A percentile compares a stretch with the other conserved stretches of the same genome.
These are phyloP conservation scores for Aspergillus vadensis DNA, from an alignment of 2,329 filamentous ascomycete genomes.

Conservation along the genomic window DNA sequence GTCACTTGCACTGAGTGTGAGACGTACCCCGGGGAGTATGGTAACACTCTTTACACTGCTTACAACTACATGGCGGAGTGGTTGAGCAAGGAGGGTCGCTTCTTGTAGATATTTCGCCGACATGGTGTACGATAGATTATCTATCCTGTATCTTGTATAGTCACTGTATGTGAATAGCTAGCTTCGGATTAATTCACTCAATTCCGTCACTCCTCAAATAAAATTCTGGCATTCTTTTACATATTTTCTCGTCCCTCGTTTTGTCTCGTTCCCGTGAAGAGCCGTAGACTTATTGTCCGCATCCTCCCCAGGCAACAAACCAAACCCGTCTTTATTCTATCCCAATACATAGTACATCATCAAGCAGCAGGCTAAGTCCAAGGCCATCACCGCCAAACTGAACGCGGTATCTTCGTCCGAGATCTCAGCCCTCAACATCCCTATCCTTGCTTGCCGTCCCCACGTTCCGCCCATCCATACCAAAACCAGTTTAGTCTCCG, in stretches of 20 bases:
- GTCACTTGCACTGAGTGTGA: constrained; percentile 1
- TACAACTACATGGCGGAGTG: constrained; percentile 2
- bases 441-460: too few species aligned
- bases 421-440: neutral
- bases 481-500: neutral
- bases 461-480: neutral
- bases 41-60: neutral
- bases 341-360: neutral
- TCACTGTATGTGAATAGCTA: neutral
- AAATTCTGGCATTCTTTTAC: too few species aligned
- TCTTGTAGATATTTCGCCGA: neutral
- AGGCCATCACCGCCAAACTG: neutral
- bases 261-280: neutral
- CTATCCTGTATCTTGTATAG: neutral
- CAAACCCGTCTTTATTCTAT: neutral
- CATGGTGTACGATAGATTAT: neutral
- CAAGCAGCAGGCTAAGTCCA: neutral
- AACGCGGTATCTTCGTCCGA: neutral
- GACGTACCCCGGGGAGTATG: neutral
- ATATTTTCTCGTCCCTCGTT: neutral
- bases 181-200: neutral
- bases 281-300: too few species aligned
- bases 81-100: neutral
- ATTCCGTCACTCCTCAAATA: too few species aligned
- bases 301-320: too few species aligned